phyloP scores from a whole-genome alignment of 225 moss, liverwort and hornwort genomes.

The Marchantia paleacea region DNA sequence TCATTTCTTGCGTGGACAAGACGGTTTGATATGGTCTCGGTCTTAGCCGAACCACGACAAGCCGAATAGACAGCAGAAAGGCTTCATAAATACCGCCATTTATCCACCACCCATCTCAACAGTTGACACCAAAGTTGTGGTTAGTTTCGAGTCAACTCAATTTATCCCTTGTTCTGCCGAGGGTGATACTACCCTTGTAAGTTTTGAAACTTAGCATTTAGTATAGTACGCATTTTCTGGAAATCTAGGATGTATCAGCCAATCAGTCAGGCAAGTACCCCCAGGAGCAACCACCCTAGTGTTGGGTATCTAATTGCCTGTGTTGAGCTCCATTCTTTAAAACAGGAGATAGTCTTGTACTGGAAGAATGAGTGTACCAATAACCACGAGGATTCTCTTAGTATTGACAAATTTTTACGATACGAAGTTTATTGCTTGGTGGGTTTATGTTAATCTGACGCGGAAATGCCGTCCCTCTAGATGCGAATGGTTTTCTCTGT shows the following conservation, averaged over 20 bases:
- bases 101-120: background rate
- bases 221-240: background rate
- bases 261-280: background rate
- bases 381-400: background rate
- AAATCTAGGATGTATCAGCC: background rate
- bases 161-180: constrained; percentile 12
- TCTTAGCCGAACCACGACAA: background rate
- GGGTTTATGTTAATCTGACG: background rate
- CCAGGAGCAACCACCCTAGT: background rate
- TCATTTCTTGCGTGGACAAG: background rate
- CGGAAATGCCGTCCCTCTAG: background rate
- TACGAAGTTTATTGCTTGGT: background rate
- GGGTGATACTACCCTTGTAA: constrained; percentile 13
- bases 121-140: background rate
- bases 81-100: constrained; percentile 1
- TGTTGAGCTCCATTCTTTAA: constrained; percentile 9
- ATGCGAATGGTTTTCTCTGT: background rate
- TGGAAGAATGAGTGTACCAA: constrained; percentile 12
- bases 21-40: background rate
- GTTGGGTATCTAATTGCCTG: background rate
- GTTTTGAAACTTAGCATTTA: constrained; percentile 5
- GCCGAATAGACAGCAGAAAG: background rate
- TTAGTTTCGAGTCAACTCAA: constrained; percentile 1
- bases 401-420: background rate
- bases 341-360: background rate